These are phyloP conservation scores for Suillus tomentosus DNA, from an alignment of 768 basidiomycete genomes.

Conservation along the genomic window DNA sequence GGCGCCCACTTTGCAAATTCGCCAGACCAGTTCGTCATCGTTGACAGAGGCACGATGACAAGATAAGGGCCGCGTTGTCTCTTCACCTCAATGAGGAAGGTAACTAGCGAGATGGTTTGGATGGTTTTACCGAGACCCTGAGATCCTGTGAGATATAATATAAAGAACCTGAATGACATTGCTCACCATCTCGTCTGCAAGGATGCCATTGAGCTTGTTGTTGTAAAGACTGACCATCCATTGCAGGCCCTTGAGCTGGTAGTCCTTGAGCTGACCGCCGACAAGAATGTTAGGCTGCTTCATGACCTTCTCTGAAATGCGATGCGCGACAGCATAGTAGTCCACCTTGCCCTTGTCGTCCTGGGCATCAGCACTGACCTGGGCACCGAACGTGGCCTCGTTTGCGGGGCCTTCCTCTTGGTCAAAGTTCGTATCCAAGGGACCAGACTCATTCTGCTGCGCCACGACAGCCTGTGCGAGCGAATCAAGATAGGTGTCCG, in stretches of 20 bases:
- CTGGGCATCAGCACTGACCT: slow-evolving; percentile 59
- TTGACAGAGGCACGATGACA: slow-evolving; percentile 93
- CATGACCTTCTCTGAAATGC: slow-evolving; percentile 82
- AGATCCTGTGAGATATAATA: slow-evolving; percentile 16
- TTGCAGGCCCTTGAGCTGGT: slow-evolving; percentile 92
- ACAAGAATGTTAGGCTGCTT: slow-evolving; percentile 73
- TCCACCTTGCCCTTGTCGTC: slow-evolving; percentile 80
- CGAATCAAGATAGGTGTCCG: slow-evolving; percentile 92
- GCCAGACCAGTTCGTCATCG: slow-evolving; percentile 96
- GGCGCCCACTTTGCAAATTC: slow-evolving; percentile 99
- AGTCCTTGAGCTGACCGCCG: slow-evolving; percentile 92
- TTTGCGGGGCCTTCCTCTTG: slow-evolving; percentile 73
- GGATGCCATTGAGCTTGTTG: slow-evolving; percentile 91
- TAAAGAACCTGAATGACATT: slow-evolving; percentile 7
- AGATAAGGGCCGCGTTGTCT: slow-evolving; percentile 92
- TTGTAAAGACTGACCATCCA: slow-evolving; percentile 99
- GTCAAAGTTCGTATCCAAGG: slow-evolving; percentile 48
- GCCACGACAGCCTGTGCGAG: slow-evolving; percentile 91
- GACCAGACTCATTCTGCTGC: slow-evolving; percentile 78
- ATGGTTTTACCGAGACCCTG: slow-evolving; percentile 96
- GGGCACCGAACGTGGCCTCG: slow-evolving; percentile 91
- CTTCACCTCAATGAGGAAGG: slow-evolving; percentile 92
- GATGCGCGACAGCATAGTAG: slow-evolving; percentile 95
- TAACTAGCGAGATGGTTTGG: slow-evolving; percentile 92
- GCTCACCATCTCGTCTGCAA: slow-evolving; percentile 91